Evolutionary conservation across 805 yeast genomes (phyloP).

Genomic region (Vanderwaltozyma verrucispora): DNA sequence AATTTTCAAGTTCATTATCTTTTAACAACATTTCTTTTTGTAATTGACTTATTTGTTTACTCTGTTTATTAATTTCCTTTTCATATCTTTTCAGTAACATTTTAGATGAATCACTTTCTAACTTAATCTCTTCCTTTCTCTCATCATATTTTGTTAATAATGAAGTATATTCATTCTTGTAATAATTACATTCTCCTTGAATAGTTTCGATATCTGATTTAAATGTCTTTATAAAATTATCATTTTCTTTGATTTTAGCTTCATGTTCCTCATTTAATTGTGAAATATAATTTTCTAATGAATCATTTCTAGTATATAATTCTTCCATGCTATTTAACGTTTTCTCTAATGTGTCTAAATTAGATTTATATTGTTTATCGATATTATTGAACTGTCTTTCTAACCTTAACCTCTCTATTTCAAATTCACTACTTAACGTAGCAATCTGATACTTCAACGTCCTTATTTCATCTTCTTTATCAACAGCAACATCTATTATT

Average conservation of each 20-base stretch:
- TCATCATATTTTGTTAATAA: slow-evolving; percentile 9
- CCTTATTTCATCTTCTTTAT: slow-evolving; percentile 18
- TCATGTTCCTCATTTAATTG: slow-evolving; percentile 14
- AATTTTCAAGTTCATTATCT: slow-evolving; percentile 20
- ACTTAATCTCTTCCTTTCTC: slow-evolving; percentile 8
- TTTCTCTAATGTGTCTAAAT: slow-evolving; percentile 24
- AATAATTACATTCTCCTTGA: slow-evolving; percentile 28
- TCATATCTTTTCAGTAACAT: slow-evolving; percentile 16
- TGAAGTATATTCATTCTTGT: slow-evolving; percentile 28
- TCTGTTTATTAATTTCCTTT: slow-evolving; percentile 16
- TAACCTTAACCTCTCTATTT: slow-evolving; percentile 19
- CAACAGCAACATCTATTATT: slow-evolving; percentile 19
- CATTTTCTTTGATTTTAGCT: slow-evolving; percentile 14
- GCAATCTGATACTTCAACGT: slow-evolving; percentile 30
- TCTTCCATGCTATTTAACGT: slow-evolving; percentile 26
- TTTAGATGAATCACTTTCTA: slow-evolving; percentile 14
- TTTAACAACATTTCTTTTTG: slow-evolving; percentile 14
- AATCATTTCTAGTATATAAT: slow-evolving; percentile 28
- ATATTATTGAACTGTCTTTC: slow-evolving; percentile 15
- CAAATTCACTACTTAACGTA: slow-evolving; percentile 32
- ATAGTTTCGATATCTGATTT: slow-evolving; percentile 25
- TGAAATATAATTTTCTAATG: slow-evolving; percentile 11
- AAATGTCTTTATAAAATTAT: slow-evolving; percentile 27
- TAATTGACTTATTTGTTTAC: slow-evolving; percentile 14
- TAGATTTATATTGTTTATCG: slow-evolving; percentile 27